Conservation (phyloP, 1,284 basidiomycete species). For the Termitomyces sp. region DNA sequence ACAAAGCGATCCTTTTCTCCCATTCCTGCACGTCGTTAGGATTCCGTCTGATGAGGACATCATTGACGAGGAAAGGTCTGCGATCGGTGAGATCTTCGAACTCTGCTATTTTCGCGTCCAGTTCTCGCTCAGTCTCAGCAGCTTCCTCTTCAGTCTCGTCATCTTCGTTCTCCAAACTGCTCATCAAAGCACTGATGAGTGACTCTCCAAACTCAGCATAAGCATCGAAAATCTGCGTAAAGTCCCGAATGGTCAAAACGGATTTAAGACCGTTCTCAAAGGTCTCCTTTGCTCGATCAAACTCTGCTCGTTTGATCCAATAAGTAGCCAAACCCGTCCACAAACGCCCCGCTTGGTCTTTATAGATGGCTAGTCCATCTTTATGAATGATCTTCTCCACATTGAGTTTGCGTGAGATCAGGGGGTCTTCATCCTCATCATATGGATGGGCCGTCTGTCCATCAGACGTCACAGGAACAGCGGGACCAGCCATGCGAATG, state of each 20-base stretch:
- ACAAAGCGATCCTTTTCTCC: constrained; percentile 96
- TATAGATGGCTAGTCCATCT: constrained; percentile 86
- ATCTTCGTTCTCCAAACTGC: constrained; percentile 75
- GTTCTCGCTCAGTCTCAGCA: constrained; percentile 74
- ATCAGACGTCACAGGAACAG: constrained; percentile 24
- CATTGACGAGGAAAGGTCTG: constrained; percentile 94
- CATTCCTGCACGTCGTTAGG: constrained; percentile 99
- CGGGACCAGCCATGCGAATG: background rate
- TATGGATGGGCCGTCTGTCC: constrained; percentile 49
- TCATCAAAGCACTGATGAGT: constrained; percentile 90
- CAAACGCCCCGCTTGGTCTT: constrained; percentile 93
- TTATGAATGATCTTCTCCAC: constrained; percentile 81
- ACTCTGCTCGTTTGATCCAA: constrained; percentile 97
- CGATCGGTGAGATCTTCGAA: constrained; percentile 96
- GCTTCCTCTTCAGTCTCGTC: constrained; percentile 55
- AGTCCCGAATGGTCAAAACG: constrained; percentile 94
- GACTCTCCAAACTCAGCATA: constrained; percentile 94
- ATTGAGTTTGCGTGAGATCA: constrained; percentile 72
- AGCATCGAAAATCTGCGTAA: constrained; percentile 97
- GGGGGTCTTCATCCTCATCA: constrained; percentile 80
- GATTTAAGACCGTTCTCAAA: constrained; percentile 85
- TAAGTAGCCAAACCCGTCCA: constrained; percentile 98
- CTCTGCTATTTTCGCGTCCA: constrained; percentile 87
- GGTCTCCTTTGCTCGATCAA: constrained; percentile 81
- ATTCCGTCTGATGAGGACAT: constrained; percentile 90